These are phyloP conservation scores for Alternaria angustiovoidea DNA, from an alignment of 2,329 filamentous ascomycete genomes.

Conservation along the genomic window DNA sequence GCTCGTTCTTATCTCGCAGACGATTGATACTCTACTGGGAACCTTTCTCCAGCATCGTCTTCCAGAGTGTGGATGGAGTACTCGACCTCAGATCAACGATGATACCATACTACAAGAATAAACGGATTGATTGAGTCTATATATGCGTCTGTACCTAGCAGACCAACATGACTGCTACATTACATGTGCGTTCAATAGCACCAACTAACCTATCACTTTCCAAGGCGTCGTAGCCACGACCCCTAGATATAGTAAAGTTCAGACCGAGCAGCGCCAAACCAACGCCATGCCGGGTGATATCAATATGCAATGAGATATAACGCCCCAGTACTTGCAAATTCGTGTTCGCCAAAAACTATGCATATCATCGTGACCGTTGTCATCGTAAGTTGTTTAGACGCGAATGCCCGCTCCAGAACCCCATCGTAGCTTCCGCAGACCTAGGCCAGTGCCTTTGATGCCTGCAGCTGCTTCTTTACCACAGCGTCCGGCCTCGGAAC, in stretches of 20 bases:
- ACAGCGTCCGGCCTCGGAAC: constrained; percentile 43
- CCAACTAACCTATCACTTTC: not conserved
- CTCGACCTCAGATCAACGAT: not conserved
- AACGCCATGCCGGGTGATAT: constrained; percentile 6
- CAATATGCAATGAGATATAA: not conserved
- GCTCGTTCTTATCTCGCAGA: no score
- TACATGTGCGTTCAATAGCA: not conserved
- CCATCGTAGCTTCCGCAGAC: constrained; percentile 45
- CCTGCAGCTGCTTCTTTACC: constrained; percentile 43
- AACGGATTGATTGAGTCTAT: not conserved
- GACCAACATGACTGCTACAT: not conserved
- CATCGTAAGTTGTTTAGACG: constrained; percentile 10
- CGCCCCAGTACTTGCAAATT: constrained; percentile 1
- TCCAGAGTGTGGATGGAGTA: not conserved
- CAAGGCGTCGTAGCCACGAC: constrained; percentile 1
- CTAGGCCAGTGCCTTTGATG: constrained; percentile 37
- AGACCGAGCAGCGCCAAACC: constrained; percentile 6
- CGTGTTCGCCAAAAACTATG: constrained; percentile 1
- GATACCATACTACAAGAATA: not conserved
- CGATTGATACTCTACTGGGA: no score
- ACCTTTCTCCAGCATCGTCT: not conserved
- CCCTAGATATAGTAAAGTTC: not conserved
- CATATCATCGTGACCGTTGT: not conserved
- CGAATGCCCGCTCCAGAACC: constrained; percentile 36
- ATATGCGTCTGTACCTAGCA: not conserved